Evolutionary conservation across 495 filamentous ascomycete species (phyloP), one percentile per base, ranked within the genome.

Genomic region (Pyrenula massariospora): DNA sequence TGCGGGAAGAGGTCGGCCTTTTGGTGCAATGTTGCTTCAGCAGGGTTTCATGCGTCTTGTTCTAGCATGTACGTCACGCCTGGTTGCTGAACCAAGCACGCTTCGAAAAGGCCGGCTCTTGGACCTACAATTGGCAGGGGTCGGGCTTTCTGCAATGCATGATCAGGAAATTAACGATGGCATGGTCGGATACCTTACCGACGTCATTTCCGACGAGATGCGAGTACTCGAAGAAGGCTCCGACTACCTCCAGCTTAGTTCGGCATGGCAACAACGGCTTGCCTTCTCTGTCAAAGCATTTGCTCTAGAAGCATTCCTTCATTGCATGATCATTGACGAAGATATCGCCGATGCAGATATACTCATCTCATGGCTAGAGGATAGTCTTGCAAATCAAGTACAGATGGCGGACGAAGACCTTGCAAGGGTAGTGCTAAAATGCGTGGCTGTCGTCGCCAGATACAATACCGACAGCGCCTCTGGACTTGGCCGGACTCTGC

Each of bases 11-110:
- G 87, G 86, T 12, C 82, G 87, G 15, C 91, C 93, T 1, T 68
- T 97, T 25, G 91, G 93, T 2, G 89, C 90, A n/a, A 91, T 96
- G 87, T 73, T 96, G 8, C 69, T 98, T 15, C 89, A 91, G 65
- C 82, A 86, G 63, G 88, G 82, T 54, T 91, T 91, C 65, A 91
- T 91, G 82, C 83, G 80, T 64, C 80, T 97, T 52, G 75, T 94
- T 23, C 85, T 89, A 55, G 83, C 89, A 3, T 84, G 80, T 54
- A 88, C 87, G n/a, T 85, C 86, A 8, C 74, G 94, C 53, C 70
- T 84, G 22, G 73, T 88, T 22, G 73, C 81, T 51, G 78, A 83
- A 12, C 76, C 80, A 1, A 74, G 82, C 12, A 69, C 72, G 20
- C 65, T 86, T n/a, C 79, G 76, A 21, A 72, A 77, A 48, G 73